Evolutionary conservation across 768 basidiomycete genomes (phyloP).

Genomic region (Chalciporus chontae): DNA sequence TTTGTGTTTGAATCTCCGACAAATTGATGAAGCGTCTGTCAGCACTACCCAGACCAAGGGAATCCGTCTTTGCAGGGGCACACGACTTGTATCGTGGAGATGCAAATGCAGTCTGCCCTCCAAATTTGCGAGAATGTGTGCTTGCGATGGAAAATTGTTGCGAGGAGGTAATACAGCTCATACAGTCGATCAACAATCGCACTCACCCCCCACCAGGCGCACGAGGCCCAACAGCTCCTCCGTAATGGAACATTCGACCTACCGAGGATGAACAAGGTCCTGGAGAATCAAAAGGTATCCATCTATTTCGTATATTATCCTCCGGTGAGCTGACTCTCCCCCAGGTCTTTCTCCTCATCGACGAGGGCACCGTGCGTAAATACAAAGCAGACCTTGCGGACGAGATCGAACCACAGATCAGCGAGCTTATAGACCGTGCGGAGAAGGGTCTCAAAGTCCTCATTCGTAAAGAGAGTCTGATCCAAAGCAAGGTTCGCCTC

Average conservation of each 20-base stretch:
- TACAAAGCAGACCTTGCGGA: conserved; percentile 76
- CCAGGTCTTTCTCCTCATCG: conserved; percentile 72
- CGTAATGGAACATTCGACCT: conserved; percentile 70
- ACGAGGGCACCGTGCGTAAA: conserved; percentile 65
- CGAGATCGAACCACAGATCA: conserved; percentile 79
- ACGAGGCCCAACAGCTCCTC: conserved; percentile 66
- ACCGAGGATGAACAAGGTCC: conserved; percentile 62
- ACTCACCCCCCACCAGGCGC: conserved; percentile 41
- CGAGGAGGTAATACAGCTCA: conserved; percentile 51
- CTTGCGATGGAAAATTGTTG: conserved; percentile 78
- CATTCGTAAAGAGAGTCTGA: conserved; percentile 55
- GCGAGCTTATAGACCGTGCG: conserved; percentile 67
- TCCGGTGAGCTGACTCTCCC: conserved; percentile 1
- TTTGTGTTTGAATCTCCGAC: conserved; percentile 27
- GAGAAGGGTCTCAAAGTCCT: conserved; percentile 63
- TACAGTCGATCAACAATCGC: not conserved
- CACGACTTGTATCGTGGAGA: conserved; percentile 65
- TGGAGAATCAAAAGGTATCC: conserved; percentile 64
- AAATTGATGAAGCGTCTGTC: conserved; percentile 45
- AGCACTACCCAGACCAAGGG: conserved; percentile 47
- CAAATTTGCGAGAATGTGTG: conserved; percentile 72
- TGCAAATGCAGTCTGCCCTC: conserved; percentile 61
- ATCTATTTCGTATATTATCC: not conserved
- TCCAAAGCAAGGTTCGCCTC: conserved; percentile 60
- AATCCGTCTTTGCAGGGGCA: conserved; percentile 69